phyloP scores from a whole-genome alignment of 306 rosid species.

The Pyrus communis region DNA sequence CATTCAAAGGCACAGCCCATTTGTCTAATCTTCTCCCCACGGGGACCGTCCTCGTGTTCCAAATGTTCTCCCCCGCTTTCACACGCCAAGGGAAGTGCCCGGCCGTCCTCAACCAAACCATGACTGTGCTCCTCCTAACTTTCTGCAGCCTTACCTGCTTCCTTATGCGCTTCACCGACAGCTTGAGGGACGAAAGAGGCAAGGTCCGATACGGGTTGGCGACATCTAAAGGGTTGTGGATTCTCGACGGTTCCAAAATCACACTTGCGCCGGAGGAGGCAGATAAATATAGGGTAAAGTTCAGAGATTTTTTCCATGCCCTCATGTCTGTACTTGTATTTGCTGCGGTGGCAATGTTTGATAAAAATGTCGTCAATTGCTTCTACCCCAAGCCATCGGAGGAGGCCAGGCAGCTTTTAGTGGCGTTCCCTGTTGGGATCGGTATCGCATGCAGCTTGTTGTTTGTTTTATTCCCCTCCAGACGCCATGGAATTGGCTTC shows the following conservation, averaged over 20 bases:
- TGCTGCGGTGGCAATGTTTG: conserved; percentile 61
- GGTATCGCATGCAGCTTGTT: conserved; percentile 52
- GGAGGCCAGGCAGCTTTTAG: conserved; percentile 47
- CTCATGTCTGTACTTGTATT: conserved; percentile 52
- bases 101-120: conserved; percentile 27
- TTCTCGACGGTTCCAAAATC: conserved; percentile 53
- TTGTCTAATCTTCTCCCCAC: conserved; percentile 71
- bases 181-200: conserved; percentile 53
- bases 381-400: conserved; percentile 55
- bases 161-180: conserved; percentile 56
- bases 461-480: conserved; percentile 52
- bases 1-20: conserved; percentile 67
- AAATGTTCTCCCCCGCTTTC: conserved; percentile 47
- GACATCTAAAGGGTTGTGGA: conserved; percentile 52
- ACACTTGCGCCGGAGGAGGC: conserved; percentile 29
- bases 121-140: conserved; percentile 41
- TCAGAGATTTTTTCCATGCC: conserved; percentile 62
- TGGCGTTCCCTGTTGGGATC: conserved; percentile 56
- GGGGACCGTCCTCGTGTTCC: conserved; percentile 60
- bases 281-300: conserved; percentile 36
- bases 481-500: conserved; percentile 81
- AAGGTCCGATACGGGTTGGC: conserved; percentile 69
- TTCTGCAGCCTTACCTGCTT: conserved; percentile 51
- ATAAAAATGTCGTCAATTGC: conserved; percentile 58
- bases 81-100: conserved; percentile 58